Evolutionary conservation across 2,329 filamentous ascomycete species (phyloP), one percentile per base, ranked within the genome.

Genomic region (Aspergillus caelatus): DNA sequence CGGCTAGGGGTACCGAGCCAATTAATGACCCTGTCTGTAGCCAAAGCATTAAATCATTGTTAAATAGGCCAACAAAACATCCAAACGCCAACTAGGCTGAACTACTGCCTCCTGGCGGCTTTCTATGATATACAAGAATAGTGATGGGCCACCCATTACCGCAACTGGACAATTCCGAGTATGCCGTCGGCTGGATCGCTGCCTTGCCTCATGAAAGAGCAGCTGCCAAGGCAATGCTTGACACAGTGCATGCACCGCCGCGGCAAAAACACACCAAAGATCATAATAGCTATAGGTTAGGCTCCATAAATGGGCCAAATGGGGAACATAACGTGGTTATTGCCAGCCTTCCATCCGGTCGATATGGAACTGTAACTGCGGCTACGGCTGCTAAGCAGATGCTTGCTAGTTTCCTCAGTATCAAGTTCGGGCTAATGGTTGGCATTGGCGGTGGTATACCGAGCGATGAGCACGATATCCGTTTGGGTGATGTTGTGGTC

Each of bases 401-500:
- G 54, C 23, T 53, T 8, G 48, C 45, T 9, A 58, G 45, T 7
- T 62, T 62, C 6, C 46, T 55, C 10, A 19, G 26, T 9, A 28
- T 62, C 11, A 46, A 56, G 11, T 57, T 58, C 16, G 55, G 43
- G 14, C 46, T 62, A 26, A 58, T 62, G 60, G 57, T 59, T 14
- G 57, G 57, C 21, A 59, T 59, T 41, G 57, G 57, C 14, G 54
- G 60, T 23, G 55, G 60, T 6, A 56, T 30, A 1, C 60, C 60
- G 10, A 62, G 30, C 8, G 11, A 28, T 2, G 16, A 45, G 10
- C 50, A 58, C 28, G 60, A 62, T n/a, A 54, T 62, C 21, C 32
- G 60, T 23, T 34, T 62, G 21, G 60, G 60, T 1, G 60, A 62
- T 21, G 23, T 62, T 43, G 55, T 62, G 23, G 60, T 62, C 19